Evolutionary conservation across 805 yeast genomes (phyloP).

Genomic region (Starmerella floris): DNA sequence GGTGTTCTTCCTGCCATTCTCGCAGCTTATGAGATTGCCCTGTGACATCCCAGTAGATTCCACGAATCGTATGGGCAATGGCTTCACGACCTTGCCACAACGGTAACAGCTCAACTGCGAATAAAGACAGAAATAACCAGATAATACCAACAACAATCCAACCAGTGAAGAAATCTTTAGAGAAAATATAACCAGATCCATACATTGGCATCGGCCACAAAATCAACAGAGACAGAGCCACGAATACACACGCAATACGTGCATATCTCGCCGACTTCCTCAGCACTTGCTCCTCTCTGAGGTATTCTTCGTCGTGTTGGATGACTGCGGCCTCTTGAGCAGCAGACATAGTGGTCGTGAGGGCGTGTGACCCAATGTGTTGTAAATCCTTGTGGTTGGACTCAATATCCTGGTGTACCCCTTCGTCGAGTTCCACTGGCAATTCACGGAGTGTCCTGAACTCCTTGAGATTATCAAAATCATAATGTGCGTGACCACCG

Average conservation of each 20-base stretch:
- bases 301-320: conserved; percentile 15
- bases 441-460: conserved; percentile 8
- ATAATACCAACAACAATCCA: conserved; percentile 75
- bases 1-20: conserved; percentile 63
- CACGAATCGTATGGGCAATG: conserved; percentile 51
- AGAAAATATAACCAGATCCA: conserved; percentile 64
- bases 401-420: not conserved
- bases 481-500: conserved; percentile 55
- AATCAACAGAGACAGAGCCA: conserved; percentile 52
- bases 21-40: conserved; percentile 63
- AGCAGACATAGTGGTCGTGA: conserved; percentile 3
- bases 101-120: conserved; percentile 55
- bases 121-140: conserved; percentile 49
- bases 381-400: conserved; percentile 1
- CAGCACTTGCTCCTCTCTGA: conserved; percentile 40
- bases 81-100: conserved; percentile 61
- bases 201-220: conserved; percentile 95
- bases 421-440: not conserved
- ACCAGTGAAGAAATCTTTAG: conserved; percentile 68
- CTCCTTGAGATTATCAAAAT: not conserved
- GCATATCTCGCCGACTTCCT: conserved; percentile 49
- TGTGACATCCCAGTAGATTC: conserved; percentile 71
- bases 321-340: conserved; percentile 8
- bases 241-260: conserved; percentile 42
- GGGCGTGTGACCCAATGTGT: not conserved